Conservation (phyloP, 2,329 filamentous ascomycete genomes). For the Truncatella angustata region DNA sequence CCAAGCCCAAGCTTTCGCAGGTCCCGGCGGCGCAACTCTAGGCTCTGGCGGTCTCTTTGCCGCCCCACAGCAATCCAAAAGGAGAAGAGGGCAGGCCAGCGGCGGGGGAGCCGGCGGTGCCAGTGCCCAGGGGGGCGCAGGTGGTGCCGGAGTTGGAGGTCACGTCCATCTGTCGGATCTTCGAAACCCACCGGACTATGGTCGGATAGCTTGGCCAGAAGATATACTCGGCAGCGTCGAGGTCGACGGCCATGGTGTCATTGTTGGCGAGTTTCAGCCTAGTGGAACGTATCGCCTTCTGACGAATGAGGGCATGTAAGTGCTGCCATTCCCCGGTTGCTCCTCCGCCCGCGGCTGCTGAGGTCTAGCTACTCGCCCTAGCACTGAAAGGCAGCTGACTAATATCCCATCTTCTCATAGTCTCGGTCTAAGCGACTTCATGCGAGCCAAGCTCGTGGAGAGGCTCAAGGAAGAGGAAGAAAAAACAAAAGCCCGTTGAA, state of each 20-base stretch:
- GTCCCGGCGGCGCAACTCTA: conserved; percentile 52
- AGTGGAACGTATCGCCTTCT: conserved; percentile 64
- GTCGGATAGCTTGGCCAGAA: conserved; percentile 66
- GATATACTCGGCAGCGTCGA: conserved; percentile 69
- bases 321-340: conserved; percentile 18
- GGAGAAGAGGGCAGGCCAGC: conserved; percentile 35
- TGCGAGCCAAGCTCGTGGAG: conserved; percentile 53
- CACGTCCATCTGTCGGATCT: conserved; percentile 65
- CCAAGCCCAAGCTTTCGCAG: conserved; percentile 60
- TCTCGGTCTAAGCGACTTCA: conserved; percentile 52
- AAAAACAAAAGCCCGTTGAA: conserved; percentile 19
- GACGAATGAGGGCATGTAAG: conserved; percentile 67
- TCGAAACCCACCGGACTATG: conserved; percentile 64
- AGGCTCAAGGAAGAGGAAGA: conserved; percentile 51
- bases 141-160: conserved; percentile 58
- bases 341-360: too few relatives aligned
- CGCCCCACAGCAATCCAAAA: conserved; percentile 40
- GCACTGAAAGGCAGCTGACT: background rate
- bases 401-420: conserved; percentile 26
- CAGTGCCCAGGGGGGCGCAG: conserved; percentile 60
- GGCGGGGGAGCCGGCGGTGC: conserved; percentile 53
- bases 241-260: conserved; percentile 55
- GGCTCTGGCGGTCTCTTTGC: conserved; percentile 52
- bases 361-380: too few relatives aligned
- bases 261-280: conserved; percentile 56